phyloP scores from a whole-genome alignment of 2,329 filamentous ascomycete species.

The Pseudovirgaria hyperparasitica region DNA sequence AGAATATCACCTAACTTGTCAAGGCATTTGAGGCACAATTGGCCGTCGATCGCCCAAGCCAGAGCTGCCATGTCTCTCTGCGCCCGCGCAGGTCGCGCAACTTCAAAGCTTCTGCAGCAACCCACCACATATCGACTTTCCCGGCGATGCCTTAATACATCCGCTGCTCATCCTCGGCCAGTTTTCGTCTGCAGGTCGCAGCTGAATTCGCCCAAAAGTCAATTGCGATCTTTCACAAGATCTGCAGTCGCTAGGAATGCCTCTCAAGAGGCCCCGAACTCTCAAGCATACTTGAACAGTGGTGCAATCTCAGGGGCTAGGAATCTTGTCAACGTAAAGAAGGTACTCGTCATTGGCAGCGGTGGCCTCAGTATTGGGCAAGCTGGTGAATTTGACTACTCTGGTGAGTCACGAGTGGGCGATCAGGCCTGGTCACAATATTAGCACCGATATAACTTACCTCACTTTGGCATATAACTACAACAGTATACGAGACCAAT shows the following conservation, averaged over 20 bases:
- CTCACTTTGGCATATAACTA: not conserved
- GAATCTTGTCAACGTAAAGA: constrained; percentile 80
- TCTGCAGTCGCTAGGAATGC: constrained; percentile 20
- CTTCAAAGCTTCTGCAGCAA: constrained; percentile 18
- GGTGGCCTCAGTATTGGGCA: constrained; percentile 95
- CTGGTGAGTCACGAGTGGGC: constrained; percentile 49
- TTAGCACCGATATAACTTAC: not conserved
- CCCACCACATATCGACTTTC: constrained; percentile 17
- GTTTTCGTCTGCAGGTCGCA: constrained; percentile 17
- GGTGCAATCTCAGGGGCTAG: constrained; percentile 67
- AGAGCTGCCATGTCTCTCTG: constrained; percentile 24
- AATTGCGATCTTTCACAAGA: constrained; percentile 26
- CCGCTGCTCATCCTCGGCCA: constrained; percentile 18
- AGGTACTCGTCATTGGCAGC: constrained; percentile 91
- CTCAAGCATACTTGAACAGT: constrained; percentile 80
- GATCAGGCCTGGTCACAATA: not conserved
- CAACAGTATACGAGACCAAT: not conserved
- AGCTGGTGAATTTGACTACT: constrained; percentile 97
- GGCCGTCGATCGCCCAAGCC: too few relatives aligned
- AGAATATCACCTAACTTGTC: too few relatives aligned
- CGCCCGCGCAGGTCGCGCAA: constrained; percentile 27
- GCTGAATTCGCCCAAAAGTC: constrained; percentile 18
- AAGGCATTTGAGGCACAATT: too few relatives aligned
- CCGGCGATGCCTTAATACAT: constrained; percentile 20
- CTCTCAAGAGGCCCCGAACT: constrained; percentile 60